phyloP scores from a whole-genome alignment of 768 basidiomycete species.

The Lactarius indigo region DNA sequence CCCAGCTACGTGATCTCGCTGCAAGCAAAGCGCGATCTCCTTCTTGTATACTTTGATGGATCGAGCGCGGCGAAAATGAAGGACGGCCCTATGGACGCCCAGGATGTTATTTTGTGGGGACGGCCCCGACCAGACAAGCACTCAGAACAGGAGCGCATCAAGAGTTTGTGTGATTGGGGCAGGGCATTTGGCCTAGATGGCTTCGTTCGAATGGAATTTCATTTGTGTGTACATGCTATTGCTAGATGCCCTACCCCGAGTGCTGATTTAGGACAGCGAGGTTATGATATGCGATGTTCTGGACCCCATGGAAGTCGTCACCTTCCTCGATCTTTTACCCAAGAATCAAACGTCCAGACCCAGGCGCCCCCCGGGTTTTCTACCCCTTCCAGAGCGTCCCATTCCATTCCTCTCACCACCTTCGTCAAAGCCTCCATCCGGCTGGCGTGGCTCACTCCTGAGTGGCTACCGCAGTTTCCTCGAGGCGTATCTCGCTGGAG shows the following conservation, averaged over 20 bases:
- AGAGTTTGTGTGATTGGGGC: constrained; percentile 36
- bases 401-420: neutral
- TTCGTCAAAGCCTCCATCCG: constrained; percentile 9
- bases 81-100: constrained; percentile 34
- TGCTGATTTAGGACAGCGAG: constrained; percentile 9
- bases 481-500: constrained; percentile 35
- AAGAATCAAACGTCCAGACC: neutral
- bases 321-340: constrained; percentile 11
- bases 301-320: constrained; percentile 19
- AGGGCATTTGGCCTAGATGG: constrained; percentile 33
- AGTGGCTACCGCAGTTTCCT: neutral
- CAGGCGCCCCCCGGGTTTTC: neutral
- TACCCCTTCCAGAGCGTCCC: too few species aligned
- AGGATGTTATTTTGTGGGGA: constrained; percentile 38
- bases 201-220: constrained; percentile 29
- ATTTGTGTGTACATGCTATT: constrained; percentile 18
- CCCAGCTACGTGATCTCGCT: constrained; percentile 10
- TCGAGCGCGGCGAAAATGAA: constrained; percentile 25
- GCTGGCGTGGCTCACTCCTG: constrained; percentile 22
- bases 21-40: constrained; percentile 18
- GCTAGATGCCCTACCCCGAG: too few species aligned
- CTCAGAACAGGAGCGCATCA: constrained; percentile 31
- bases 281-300: neutral
- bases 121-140: constrained; percentile 24
- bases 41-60: constrained; percentile 23